Percentiles rank a stretch among this genome's conserved stretches.
Evolutionary conservation across 2,329 filamentous ascomycete genomes (phyloP).

Genomic region (Chaetomiaceae sp.): DNA sequence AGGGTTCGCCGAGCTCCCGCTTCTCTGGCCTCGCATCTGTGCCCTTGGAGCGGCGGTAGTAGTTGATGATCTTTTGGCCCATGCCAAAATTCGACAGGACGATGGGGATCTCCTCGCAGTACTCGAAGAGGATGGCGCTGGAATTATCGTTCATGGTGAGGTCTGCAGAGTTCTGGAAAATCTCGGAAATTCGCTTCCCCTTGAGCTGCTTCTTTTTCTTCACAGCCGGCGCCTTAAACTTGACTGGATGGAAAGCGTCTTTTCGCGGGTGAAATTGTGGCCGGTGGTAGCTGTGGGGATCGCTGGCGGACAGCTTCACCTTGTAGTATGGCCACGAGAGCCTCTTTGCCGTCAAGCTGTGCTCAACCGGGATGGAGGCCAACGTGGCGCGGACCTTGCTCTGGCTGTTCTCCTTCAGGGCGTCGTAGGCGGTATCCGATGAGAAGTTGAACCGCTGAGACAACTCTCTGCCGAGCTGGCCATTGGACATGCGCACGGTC

Average conservation of each 20-base stretch:
- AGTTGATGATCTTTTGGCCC: constrained; percentile 94
- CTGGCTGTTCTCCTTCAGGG: constrained; percentile 93
- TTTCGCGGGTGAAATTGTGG: constrained; percentile 70
- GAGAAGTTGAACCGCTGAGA: constrained; percentile 88
- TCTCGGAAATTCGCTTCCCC: constrained; percentile 69
- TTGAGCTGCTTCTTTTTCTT: constrained; percentile 80
- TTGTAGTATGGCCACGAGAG: constrained; percentile 96
- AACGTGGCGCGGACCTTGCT: constrained; percentile 92
- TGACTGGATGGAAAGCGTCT: constrained; percentile 61
- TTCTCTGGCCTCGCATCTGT: constrained; percentile 74
- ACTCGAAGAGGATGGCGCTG: constrained; percentile 82
- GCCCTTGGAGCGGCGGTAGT: constrained; percentile 75
- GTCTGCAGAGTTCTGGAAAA: constrained; percentile 76
- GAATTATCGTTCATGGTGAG: constrained; percentile 87
- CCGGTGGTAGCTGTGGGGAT: constrained; percentile 75
- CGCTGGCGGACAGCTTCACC: constrained; percentile 67
- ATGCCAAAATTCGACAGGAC: constrained; percentile 96
- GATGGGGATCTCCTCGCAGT: constrained; percentile 87
- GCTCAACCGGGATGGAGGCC: constrained; percentile 87
- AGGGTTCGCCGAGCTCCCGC: constrained; percentile 80
- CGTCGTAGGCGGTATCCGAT: constrained; percentile 92
- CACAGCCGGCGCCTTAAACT: constrained; percentile 62
- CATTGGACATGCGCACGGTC: constrained; percentile 62
- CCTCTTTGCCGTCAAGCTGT: constrained; percentile 85
- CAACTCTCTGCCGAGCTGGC: constrained; percentile 67